Percentiles rank a stretch among this genome's conserved stretches.
These are phyloP conservation scores for Micromonas pusilla DNA, from an alignment of 139 green algal genomes.

Conservation along the genomic window DNA sequence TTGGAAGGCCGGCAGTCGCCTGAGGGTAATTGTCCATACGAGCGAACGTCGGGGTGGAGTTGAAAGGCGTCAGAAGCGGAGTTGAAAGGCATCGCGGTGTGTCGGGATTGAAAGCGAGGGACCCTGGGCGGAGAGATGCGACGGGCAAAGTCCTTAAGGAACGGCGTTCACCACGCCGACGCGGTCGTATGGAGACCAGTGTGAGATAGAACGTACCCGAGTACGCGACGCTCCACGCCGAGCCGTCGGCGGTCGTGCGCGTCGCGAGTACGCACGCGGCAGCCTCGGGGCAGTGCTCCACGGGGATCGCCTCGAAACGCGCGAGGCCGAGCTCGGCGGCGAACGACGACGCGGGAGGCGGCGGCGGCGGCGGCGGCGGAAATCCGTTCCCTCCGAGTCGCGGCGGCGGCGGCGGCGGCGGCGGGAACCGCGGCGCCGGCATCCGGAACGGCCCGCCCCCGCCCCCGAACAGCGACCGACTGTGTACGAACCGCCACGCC, in stretches of 20 bases:
- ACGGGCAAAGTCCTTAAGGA: no score
- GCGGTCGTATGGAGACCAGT: no score
- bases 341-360: not conserved
- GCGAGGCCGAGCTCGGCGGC: not conserved
- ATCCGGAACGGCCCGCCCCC: constrained; percentile 5
- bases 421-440: not conserved
- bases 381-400: not conserved
- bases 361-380: not conserved
- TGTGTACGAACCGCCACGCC: constrained; percentile 4
- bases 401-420: not conserved
- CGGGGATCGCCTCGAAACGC: constrained; percentile 6
- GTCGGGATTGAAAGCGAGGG: no score
- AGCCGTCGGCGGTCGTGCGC: not conserved
- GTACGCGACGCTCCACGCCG: constrained; percentile 23
- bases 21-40: no score
- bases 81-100: no score
- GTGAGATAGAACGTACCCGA: no score
- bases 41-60: no score
- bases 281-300: constrained; percentile 21
- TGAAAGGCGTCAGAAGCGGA: no score
- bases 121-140: no score
- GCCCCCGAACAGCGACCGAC: not conserved
- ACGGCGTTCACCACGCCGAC: no score
- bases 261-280: not conserved
- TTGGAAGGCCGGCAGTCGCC: constrained; percentile 14